Conservation (phyloP, 768 basidiomycete genomes). For the Lactarius trivialis region DNA sequence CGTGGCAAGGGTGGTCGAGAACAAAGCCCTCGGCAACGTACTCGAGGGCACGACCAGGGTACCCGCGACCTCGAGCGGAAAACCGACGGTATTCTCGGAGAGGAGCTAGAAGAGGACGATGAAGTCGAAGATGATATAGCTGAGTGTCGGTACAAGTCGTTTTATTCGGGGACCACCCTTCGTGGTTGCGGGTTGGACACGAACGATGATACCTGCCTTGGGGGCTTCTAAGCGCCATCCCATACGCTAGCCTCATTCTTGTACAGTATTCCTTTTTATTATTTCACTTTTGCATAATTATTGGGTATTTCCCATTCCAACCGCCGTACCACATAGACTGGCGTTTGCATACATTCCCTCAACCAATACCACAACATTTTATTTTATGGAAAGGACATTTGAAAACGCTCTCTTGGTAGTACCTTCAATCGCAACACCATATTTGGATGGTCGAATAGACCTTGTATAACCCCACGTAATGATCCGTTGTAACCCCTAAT, state of each 20-base stretch:
- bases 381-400: slow-evolving; percentile 12
- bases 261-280: slow-evolving; percentile 13
- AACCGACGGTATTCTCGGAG: slow-evolving; percentile 1
- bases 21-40: slow-evolving; percentile 11
- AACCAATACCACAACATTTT: slow-evolving; percentile 15
- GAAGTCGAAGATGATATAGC: slow-evolving; percentile 18
- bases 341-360: background rate
- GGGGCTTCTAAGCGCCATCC: slow-evolving; percentile 17
- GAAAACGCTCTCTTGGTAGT: background rate
- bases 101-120: slow-evolving; percentile 21
- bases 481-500: background rate
- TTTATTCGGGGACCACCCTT: slow-evolving; percentile 12
- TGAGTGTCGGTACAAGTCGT: slow-evolving; percentile 17
- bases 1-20: slow-evolving; percentile 21
- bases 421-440: background rate
- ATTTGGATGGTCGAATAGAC: no score
- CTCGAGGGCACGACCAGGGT: background rate
- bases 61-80: slow-evolving; percentile 14
- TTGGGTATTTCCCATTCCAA: background rate
- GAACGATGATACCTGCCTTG: slow-evolving; percentile 23
- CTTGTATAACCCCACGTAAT: no score
- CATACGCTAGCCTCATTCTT: background rate
- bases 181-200: slow-evolving; percentile 20
- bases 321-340: slow-evolving; percentile 8
- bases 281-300: slow-evolving; percentile 11